These are phyloP conservation scores for Termitomyces sp. DNA, from an alignment of 768 basidiomycete genomes.

Conservation along the genomic window DNA sequence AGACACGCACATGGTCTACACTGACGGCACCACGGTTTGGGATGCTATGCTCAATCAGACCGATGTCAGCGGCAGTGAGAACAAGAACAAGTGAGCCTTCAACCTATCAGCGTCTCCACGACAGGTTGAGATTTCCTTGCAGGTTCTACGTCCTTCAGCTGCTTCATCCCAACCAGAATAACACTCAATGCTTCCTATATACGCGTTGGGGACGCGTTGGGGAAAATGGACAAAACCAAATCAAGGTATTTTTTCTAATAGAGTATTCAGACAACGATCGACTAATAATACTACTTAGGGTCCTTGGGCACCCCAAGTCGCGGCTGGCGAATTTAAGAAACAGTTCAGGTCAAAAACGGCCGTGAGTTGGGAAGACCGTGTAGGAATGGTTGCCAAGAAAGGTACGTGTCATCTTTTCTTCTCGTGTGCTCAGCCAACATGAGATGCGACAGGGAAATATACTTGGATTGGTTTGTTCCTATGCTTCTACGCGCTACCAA, in stretches of 20 bases:
- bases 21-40: slow-evolving; percentile 36
- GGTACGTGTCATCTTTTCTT: slow-evolving; percentile 26
- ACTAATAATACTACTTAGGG: slow-evolving; percentile 32
- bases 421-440: background rate
- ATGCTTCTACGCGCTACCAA: background rate
- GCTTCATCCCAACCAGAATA: slow-evolving; percentile 43
- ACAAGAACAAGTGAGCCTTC: slow-evolving; percentile 51
- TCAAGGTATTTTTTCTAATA: slow-evolving; percentile 33
- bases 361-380: slow-evolving; percentile 44
- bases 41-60: slow-evolving; percentile 66
- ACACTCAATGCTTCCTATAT: slow-evolving; percentile 33
- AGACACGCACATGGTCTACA: slow-evolving; percentile 53
- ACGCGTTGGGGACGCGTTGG: slow-evolving; percentile 66
- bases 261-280: background rate
- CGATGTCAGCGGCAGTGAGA: slow-evolving; percentile 41
- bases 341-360: slow-evolving; percentile 57
- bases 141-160: slow-evolving; percentile 62
- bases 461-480: slow-evolving; percentile 46
- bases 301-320: slow-evolving; percentile 35
- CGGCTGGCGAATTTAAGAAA: slow-evolving; percentile 53
- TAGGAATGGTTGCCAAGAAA: slow-evolving; percentile 48
- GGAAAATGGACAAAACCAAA: slow-evolving; percentile 46
- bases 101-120: background rate
- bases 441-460: slow-evolving; percentile 46
- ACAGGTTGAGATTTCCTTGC: background rate